A percentile compares a stretch with the other conserved stretches of the same genome.
phyloP scores from a whole-genome alignment of 345 rosid genomes.

The Raphanus sativus region DNA sequence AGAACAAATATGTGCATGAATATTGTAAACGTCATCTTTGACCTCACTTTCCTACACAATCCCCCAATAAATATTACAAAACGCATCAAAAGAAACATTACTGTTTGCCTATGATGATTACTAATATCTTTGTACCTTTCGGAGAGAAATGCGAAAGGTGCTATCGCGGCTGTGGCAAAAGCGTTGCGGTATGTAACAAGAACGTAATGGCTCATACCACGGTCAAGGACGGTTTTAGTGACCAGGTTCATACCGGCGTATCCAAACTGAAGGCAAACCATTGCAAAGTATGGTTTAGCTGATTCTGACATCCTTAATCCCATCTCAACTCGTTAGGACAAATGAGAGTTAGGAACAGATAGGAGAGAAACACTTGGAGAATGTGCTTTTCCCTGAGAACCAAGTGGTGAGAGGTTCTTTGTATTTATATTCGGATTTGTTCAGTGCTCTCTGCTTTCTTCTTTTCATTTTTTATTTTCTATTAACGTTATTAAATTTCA shows the following conservation, averaged over 20 bases:
- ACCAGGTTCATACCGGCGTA: constrained; percentile 94
- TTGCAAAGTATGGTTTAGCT: constrained; percentile 83
- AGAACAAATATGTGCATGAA: constrained; percentile 81
- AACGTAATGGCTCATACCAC: constrained; percentile 76
- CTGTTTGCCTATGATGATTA: neutral
- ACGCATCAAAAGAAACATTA: neutral
- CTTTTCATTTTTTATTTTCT: constrained; percentile 22
- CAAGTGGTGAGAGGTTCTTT: constrained; percentile 35
- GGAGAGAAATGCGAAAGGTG: constrained; percentile 71
- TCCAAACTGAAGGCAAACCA: constrained; percentile 88
- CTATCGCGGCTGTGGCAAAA: constrained; percentile 59
- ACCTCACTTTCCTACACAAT: constrained; percentile 68
- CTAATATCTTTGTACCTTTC: constrained; percentile 51
- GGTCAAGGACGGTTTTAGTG: constrained; percentile 78
- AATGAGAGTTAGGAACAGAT: constrained; percentile 12
- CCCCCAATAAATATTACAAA: constrained; percentile 6
- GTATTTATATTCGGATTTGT: constrained; percentile 39
- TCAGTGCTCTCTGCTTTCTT: constrained; percentile 16
- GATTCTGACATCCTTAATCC: constrained; percentile 53
- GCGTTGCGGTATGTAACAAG: constrained; percentile 84
- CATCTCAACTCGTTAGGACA: constrained; percentile 47
- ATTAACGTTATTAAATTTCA: neutral
- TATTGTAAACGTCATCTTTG: constrained; percentile 69
- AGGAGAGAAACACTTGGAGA: constrained; percentile 36
- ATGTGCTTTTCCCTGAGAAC: constrained; percentile 36